Conservation (phyloP, 345 rosid genomes). For the Reutealis trisperma region DNA sequence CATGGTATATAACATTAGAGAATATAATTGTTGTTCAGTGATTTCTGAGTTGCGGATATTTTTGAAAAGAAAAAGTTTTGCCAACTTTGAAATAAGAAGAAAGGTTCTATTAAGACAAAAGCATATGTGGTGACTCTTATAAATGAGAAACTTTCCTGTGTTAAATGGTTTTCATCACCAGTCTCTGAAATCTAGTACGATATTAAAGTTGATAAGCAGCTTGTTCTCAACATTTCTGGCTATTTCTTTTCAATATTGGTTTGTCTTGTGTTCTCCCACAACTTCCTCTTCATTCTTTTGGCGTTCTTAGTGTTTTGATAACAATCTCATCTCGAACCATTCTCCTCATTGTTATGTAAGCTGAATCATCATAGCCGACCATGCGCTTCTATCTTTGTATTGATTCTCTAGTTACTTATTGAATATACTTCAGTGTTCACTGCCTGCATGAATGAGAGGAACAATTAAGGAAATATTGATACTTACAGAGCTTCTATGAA, state of each 20-base stretch:
- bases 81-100: constrained; percentile 1
- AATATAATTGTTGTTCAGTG: background rate
- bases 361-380: background rate
- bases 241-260: background rate
- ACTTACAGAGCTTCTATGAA: background rate
- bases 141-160: background rate
- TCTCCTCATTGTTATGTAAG: background rate
- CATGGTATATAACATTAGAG: constrained; percentile 1
- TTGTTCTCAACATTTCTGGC: background rate
- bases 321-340: background rate
- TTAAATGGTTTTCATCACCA: background rate
- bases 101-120: background rate
- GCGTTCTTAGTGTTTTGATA: no score
- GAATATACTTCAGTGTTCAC: background rate
- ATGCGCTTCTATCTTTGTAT: no score
- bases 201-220: background rate
- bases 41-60: background rate
- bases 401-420: background rate
- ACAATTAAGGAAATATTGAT: background rate
- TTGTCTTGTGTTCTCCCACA: background rate
- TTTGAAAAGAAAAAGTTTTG: background rate
- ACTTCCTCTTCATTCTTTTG: background rate
- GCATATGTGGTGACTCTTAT: background rate
- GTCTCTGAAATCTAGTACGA: background rate
- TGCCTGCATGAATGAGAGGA: background rate